Conservation (phyloP, 2,329 filamentous ascomycete genomes). For the Hymenotorrendiella dingleyae region DNA sequence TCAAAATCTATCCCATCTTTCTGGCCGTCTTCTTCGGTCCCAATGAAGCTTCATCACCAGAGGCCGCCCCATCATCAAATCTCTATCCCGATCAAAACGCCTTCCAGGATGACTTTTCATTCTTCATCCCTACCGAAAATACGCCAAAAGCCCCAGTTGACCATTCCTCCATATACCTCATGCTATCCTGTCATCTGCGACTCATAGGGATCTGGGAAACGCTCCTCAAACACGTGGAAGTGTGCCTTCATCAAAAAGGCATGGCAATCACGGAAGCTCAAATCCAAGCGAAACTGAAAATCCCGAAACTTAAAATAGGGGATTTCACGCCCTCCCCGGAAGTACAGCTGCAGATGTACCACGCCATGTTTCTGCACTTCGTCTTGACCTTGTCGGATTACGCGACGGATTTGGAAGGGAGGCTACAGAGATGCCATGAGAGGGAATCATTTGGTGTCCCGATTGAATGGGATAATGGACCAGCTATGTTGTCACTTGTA, state of each 20-base stretch:
- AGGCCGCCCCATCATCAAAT: background rate
- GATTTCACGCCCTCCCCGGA: conserved; percentile 14
- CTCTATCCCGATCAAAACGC: background rate
- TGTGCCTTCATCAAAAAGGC: conserved; percentile 12
- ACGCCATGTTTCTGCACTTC: conserved; percentile 19
- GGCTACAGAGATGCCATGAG: too few relatives aligned
- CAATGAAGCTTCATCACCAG: too few relatives aligned
- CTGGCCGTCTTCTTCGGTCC: conserved; percentile 11
- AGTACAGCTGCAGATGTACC: conserved; percentile 17
- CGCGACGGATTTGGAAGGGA: conserved; percentile 16
- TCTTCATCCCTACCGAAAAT: background rate
- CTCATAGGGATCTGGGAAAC: conserved; percentile 20
- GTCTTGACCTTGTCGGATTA: conserved; percentile 12
- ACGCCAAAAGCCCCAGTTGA: conserved; percentile 10
- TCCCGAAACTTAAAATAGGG: conserved; percentile 18
- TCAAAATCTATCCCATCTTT: conserved; percentile 21
- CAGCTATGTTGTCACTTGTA: too few relatives aligned
- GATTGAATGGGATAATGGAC: too few relatives aligned
- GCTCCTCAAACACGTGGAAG: conserved; percentile 20
- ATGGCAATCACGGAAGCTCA: conserved; percentile 3
- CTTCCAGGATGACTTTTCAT: background rate
- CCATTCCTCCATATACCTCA: conserved; percentile 17
- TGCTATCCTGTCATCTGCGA: conserved; percentile 24
- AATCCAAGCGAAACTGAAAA: background rate
- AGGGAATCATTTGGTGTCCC: too few relatives aligned